phyloP scores from a whole-genome alignment of 148 eudicot species.

The Fagopyrum homotropicum region DNA sequence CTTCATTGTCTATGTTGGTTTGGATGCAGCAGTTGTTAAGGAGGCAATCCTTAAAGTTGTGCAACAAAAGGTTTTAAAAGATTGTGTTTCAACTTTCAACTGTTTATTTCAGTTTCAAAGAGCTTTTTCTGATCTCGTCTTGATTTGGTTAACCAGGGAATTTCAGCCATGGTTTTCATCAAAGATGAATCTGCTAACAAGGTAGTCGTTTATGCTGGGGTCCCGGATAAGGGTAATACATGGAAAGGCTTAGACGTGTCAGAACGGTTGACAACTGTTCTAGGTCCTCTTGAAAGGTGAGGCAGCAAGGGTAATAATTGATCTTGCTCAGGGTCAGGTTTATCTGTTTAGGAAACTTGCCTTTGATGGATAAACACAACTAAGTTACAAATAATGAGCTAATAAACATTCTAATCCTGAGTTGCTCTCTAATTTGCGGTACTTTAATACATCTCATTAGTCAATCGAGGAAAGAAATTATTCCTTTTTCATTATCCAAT shows the following conservation, averaged over 20 bases:
- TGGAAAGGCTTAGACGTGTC: constrained; percentile 71
- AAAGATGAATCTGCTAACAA: constrained; percentile 63
- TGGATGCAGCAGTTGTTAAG: constrained; percentile 66
- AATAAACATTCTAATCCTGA: no score
- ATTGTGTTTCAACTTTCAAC: background rate
- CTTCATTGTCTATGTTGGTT: constrained; percentile 62
- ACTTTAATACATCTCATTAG: no score
- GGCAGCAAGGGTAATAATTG: constrained; percentile 81
- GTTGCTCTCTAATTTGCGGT: no score
- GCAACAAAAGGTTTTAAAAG: constrained; percentile 60
- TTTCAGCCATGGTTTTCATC: constrained; percentile 77
- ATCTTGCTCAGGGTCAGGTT: constrained; percentile 92
- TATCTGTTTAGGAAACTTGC: constrained; percentile 4
- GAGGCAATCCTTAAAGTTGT: constrained; percentile 81
- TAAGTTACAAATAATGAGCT: no score
- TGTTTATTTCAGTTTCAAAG: background rate
- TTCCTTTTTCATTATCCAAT: no score
- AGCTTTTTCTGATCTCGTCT: constrained; percentile 4
- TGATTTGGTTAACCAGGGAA: constrained; percentile 40
- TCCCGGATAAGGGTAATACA: constrained; percentile 58
- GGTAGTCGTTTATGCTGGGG: constrained; percentile 89
- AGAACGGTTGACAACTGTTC: constrained; percentile 70
- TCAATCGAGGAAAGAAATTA: no score
- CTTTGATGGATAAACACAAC: no score
- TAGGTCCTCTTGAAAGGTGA: constrained; percentile 59